Evolutionary conservation across 768 basidiomycete genomes (phyloP).

Genomic region (Mycena floridula): DNA sequence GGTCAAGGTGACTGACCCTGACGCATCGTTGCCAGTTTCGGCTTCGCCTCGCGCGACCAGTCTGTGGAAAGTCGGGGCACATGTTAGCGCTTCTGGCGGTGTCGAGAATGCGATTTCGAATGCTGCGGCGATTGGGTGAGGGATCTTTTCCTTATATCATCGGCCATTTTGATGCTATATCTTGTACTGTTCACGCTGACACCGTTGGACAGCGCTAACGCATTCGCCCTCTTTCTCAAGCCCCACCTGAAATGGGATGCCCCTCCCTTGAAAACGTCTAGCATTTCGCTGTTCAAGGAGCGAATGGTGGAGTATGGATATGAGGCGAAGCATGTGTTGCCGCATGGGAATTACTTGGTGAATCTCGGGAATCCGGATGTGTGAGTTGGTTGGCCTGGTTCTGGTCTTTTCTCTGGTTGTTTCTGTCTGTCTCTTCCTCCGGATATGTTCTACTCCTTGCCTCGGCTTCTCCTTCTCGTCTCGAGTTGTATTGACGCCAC

Average conservation of each 20-base stretch:
- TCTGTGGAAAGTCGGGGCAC: slow-evolving; percentile 74
- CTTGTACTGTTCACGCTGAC: background rate
- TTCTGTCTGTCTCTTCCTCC: too few relatives aligned
- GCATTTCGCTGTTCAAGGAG: background rate
- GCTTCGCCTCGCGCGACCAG: slow-evolving; percentile 21
- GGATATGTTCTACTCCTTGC: too few relatives aligned
- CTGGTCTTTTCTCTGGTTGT: too few relatives aligned
- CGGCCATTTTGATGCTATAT: background rate
- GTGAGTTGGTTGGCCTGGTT: slow-evolving; percentile 41
- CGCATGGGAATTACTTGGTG: slow-evolving; percentile 82
- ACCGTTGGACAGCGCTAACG: slow-evolving; percentile 74
- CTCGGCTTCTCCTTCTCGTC: too few relatives aligned
- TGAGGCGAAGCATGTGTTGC: slow-evolving; percentile 54
- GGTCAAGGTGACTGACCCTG: too few relatives aligned
- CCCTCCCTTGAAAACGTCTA: slow-evolving; percentile 1
- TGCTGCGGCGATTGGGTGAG: slow-evolving; percentile 64
- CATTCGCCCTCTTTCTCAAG: slow-evolving; percentile 82
- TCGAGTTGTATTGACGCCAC: too few relatives aligned
- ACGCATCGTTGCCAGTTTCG: too few relatives aligned
- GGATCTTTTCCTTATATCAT: slow-evolving; percentile 1
- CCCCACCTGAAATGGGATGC: slow-evolving; percentile 79
- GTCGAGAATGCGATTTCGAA: slow-evolving; percentile 69
- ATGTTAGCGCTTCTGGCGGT: slow-evolving; percentile 78
- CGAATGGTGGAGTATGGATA: slow-evolving; percentile 61
- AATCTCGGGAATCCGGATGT: slow-evolving; percentile 77